Percentiles rank a stretch among this genome's conserved stretches.
Evolutionary conservation across 768 basidiomycete genomes (phyloP).

Genomic region (Lactarius deliciosus): DNA sequence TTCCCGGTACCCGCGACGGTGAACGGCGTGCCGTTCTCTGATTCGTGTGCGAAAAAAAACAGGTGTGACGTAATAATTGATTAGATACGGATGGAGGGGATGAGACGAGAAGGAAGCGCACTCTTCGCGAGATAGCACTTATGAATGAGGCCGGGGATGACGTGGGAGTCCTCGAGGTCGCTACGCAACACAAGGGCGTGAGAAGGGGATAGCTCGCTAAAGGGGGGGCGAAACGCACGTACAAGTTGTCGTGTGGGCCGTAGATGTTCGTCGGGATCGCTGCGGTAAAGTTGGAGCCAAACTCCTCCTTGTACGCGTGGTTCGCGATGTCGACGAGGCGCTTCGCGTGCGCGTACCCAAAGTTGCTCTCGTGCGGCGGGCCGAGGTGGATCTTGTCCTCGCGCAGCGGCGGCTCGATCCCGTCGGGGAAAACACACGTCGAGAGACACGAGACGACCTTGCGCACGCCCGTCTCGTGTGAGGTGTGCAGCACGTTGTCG

Average conservation of each 20-base stretch:
- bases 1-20: conserved; percentile 85
- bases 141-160: conserved; percentile 91
- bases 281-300: conserved; percentile 92
- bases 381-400: conserved; percentile 91
- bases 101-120: conserved; percentile 33
- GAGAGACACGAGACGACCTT: conserved; percentile 95
- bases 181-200: conserved; percentile 39
- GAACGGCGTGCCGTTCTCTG: conserved; percentile 83
- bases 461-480: conserved; percentile 58
- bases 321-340: conserved; percentile 94
- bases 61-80: background rate
- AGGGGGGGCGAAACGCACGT: conserved; percentile 29
- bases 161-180: conserved; percentile 86
- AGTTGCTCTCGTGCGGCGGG: conserved; percentile 91
- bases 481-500: conserved; percentile 82
- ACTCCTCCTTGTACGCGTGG: conserved; percentile 95
- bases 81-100: background rate
- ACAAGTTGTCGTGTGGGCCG: conserved; percentile 93
- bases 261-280: conserved; percentile 98
- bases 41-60: conserved; percentile 5
- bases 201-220: background rate
- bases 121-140: conserved; percentile 90
- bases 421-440: conserved; percentile 96
- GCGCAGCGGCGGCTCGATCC: conserved; percentile 87
- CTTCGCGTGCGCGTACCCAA: conserved; percentile 95